Evolutionary conservation across 495 filamentous ascomycete genomes (phyloP), one percentile per base, ranked within the genome.

Genomic region (Aspergillus saccharolyticus): DNA sequence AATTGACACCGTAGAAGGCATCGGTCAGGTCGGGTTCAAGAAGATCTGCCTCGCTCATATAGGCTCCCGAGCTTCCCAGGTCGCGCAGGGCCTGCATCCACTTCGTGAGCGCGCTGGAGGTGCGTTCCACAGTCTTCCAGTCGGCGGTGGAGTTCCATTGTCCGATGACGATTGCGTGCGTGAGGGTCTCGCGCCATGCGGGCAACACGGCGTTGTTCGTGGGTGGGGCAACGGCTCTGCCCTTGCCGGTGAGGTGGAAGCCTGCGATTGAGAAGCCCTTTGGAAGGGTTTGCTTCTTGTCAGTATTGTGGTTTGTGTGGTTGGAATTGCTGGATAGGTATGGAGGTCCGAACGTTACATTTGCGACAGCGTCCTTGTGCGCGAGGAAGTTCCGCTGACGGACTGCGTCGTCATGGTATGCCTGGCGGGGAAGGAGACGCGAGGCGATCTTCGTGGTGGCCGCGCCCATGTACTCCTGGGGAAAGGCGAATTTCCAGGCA

Each of bases 21-120:
- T 78, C 68, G 47, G 84, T 80, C 67, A 81, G 88, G 47, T 84
- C 66, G 0, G 85, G 84, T 66, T 88, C 84, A 43, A 80, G 73
- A 9, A 83, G 67, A 62, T 88, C 82, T n/a, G 62, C 65, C 61
- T 75, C 72, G 42, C 68, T 69, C 71, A 75, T 75, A 54, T 74
- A 74, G 0, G 68, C 70, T 18, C 70, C 70, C 0, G 70, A 59
- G 5, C 68, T 60, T 2, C 64, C 71, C 10, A 76, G 66, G 18
- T 72, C 69, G 21, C 81, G 77, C 77, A 80, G 78, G 8, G 74
- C 70, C 7, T 77, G 75, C 49, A 83, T 71, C 57, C 66, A 73
- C 59, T 19, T 16, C 28, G 60, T 63, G 5, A 59, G 56, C 8
- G 30, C 49, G 20, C 48, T 6, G 18, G 56, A 56, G 20, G 33